These are phyloP conservation scores for Blastobotrys mokoenaii DNA, from an alignment of 805 yeast species.

Conservation along the genomic window DNA sequence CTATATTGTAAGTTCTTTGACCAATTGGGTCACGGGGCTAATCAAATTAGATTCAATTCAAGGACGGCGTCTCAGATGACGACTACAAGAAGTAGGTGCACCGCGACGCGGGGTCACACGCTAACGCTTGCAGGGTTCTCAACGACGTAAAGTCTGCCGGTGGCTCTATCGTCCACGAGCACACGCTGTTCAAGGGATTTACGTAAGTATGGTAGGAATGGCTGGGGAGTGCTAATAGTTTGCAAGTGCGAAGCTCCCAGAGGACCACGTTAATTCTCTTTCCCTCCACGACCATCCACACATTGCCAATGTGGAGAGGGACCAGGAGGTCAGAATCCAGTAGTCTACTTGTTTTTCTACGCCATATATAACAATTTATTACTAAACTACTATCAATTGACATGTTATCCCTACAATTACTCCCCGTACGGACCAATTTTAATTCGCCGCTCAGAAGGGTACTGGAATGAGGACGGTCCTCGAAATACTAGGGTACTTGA, in stretches of 20 bases:
- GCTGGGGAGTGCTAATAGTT: neutral
- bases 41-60: constrained; percentile 16
- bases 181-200: constrained; percentile 30
- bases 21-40: neutral
- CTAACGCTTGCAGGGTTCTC: constrained; percentile 11
- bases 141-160: constrained; percentile 17
- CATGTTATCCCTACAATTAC: too few species aligned
- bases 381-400: too few species aligned
- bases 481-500: too few species aligned
- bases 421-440: too few species aligned
- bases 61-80: constrained; percentile 14
- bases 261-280: constrained; percentile 22
- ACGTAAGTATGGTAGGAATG: constrained; percentile 11
- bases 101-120: neutral
- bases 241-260: constrained; percentile 24
- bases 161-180: constrained; percentile 25
- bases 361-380: neutral
- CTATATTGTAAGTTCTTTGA: constrained; percentile 13
- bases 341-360: neutral
- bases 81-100: constrained; percentile 15
- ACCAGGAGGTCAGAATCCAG: constrained; percentile 21
- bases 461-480: too few species aligned
- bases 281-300: constrained; percentile 18
- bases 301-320: constrained; percentile 27
- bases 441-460: too few species aligned